phyloP scores from a whole-genome alignment of 2,329 filamentous ascomycete genomes.

The Diatrype stigma region DNA sequence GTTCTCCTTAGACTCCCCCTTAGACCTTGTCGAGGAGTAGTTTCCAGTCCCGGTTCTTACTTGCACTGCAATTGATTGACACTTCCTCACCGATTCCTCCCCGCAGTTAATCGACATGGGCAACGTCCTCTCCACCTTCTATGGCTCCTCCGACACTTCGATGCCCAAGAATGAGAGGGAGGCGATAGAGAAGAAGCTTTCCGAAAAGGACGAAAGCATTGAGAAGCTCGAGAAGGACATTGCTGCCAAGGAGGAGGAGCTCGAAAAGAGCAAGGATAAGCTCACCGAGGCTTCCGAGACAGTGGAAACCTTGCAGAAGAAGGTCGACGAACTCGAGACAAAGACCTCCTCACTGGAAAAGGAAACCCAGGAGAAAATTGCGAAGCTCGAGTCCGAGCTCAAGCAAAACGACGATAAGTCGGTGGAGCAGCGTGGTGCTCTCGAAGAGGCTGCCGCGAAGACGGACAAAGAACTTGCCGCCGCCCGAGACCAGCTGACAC shows the following conservation, averaged over 20 bases:
- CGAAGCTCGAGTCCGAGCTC: conserved; percentile 32
- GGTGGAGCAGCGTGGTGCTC: conserved; percentile 16
- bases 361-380: conserved; percentile 29
- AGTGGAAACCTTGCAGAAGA: conserved; percentile 34
- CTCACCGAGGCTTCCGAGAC: conserved; percentile 25
- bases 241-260: conserved; percentile 35
- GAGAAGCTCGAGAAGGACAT: conserved; percentile 29
- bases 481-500: conserved; percentile 15
- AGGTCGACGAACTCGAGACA: conserved; percentile 32
- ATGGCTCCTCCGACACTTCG: conserved; percentile 28
- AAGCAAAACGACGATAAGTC: conserved; percentile 24
- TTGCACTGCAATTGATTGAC: neutral
- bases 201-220: conserved; percentile 35
- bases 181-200: conserved; percentile 34
- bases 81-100: neutral
- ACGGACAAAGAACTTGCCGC: conserved; percentile 17
- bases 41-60: no score
- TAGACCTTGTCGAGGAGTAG: neutral
- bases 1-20: neutral
- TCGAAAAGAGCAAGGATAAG: conserved; percentile 13
- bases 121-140: conserved; percentile 37
- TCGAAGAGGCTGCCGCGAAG: conserved; percentile 15
- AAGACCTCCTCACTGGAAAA: conserved; percentile 26
- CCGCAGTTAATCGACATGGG: conserved; percentile 27
- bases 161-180: conserved; percentile 26